These are phyloP conservation scores for Fragosphaeria purpurea DNA, from an alignment of 2,329 filamentous ascomycete genomes.

Conservation along the genomic window DNA sequence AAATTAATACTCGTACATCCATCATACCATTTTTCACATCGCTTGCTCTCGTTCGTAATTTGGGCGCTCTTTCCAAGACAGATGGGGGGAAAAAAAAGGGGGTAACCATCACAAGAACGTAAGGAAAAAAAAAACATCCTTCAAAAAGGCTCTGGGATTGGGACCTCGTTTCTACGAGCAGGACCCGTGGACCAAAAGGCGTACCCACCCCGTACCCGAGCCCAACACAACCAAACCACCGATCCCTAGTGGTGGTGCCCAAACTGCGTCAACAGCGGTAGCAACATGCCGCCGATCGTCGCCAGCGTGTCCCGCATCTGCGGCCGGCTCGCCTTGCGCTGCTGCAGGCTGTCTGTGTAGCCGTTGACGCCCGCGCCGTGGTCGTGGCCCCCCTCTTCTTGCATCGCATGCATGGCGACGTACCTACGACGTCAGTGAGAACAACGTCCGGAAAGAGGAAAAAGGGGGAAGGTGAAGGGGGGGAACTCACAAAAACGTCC, in stretches of 20 bases:
- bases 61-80: no score
- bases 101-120: no score
- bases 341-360: constrained; percentile 39
- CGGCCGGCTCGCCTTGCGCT: constrained; percentile 44
- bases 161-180: no score
- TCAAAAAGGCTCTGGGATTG: no score
- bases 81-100: no score
- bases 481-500: constrained; percentile 76
- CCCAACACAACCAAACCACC: no score
- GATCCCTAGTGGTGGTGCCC: constrained; percentile 55
- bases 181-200: no score
- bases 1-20: no score
- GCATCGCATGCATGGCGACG: constrained; percentile 98
- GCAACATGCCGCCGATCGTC: constrained; percentile 65
- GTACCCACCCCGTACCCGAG: no score
- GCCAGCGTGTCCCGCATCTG: constrained; percentile 60
- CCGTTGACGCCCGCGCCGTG: constrained; percentile 39
- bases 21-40: no score
- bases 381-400: constrained; percentile 58
- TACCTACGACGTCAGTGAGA: constrained; percentile 47
- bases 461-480: not conserved
- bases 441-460: not conserved
- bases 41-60: no score
- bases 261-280: constrained; percentile 68
- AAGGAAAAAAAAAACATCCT: no score